Base-by-base conservation (phyloP, 768 basidiomycete genomes). In the Russula vinacea region DNA sequence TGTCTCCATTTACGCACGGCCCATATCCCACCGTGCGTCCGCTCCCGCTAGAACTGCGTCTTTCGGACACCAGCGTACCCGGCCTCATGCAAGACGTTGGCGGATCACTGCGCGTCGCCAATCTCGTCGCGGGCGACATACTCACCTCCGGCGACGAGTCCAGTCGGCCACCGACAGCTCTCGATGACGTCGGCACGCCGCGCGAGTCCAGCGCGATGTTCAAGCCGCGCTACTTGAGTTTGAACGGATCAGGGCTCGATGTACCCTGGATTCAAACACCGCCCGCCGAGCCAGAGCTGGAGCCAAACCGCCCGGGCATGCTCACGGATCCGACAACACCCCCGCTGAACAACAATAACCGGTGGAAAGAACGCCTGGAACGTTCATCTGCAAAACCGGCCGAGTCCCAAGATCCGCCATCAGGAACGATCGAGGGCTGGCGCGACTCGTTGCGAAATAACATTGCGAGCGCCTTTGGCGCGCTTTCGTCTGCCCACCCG, bases 61-160 rank as follows among this genome's bases (percentile, higher is more conserved):
- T 50, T 51, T 64, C 70, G 13, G 67, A 69, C 60, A 61, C 68
- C 62, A 73, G 70, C 56, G 72, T 75, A 2, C 71, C 73, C 1
- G 73, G 73, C 59, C 64, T 75, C 39, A 71, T 72, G 24, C 74
- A 71, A 26, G 72, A 72, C 60, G 59, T 84, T 0, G 82, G 82
- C 5, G 49, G 49, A 16, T 74, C 72, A 14, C 75, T 84, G 19
- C 78, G 76, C 52, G 78, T 85, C 53, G 74, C 80, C 32, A 84
- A 85, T 68, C 73, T 78, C 58, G 70, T 76, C 2, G 79, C 81
- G 9, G 83, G 80, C 7, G 83, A 84, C 56, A 59, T 76, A 51
- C 71, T 62, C 19, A 74, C 32, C 65, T 76, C 73, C 55, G 74
- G 55, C 65, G 72, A 74, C 64, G 74, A 68, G 64, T 71, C 66